Percentiles rank a stretch among this genome's conserved stretches.
Conservation (phyloP, 1,139 yeast species). For the Hyphopichia burtonii region DNA sequence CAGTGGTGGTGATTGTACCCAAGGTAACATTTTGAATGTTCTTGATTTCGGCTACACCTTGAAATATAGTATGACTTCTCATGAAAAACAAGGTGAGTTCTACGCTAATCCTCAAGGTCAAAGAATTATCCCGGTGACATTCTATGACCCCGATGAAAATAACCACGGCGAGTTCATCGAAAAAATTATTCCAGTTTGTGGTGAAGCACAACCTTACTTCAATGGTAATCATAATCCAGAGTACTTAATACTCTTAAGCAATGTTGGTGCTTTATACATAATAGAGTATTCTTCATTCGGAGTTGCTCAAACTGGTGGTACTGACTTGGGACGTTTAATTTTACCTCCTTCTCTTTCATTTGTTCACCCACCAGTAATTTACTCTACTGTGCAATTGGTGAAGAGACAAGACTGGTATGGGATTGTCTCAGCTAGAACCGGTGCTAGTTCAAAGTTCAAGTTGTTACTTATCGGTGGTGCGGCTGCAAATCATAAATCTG, state of each 20-base stretch:
- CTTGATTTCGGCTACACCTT: slow-evolving; percentile 83
- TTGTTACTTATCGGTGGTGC: slow-evolving; percentile 74
- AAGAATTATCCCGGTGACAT: slow-evolving; percentile 29
- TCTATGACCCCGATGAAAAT: slow-evolving; percentile 16
- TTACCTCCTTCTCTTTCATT: slow-evolving; percentile 81
- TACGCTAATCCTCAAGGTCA: slow-evolving; percentile 62
- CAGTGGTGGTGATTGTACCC: slow-evolving; percentile 61
- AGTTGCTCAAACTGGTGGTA: slow-evolving; percentile 48
- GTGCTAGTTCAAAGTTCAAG: slow-evolving; percentile 37
- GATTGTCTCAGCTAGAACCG: slow-evolving; percentile 48
- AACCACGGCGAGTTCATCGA: slow-evolving; percentile 15
- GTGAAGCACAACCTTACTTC: slow-evolving; percentile 56
- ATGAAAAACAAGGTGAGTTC: slow-evolving; percentile 76
- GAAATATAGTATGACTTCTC: slow-evolving; percentile 74
- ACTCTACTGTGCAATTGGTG: slow-evolving; percentile 52
- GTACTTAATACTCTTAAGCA: slow-evolving; percentile 55
- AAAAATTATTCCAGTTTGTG: slow-evolving; percentile 31
- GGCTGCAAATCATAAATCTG: slow-evolving; percentile 44
- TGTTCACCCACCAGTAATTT: slow-evolving; percentile 73
- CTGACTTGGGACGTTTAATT: slow-evolving; percentile 54
- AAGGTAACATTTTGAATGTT: slow-evolving; percentile 57
- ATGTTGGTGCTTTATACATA: slow-evolving; percentile 49
- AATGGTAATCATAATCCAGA: slow-evolving; percentile 69
- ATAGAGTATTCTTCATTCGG: slow-evolving; percentile 22
- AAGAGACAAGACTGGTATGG: slow-evolving; percentile 75